These are phyloP conservation scores for Furcasterigmium sp. DNA, from an alignment of 2,329 filamentous ascomycete genomes.

Conservation along the genomic window DNA sequence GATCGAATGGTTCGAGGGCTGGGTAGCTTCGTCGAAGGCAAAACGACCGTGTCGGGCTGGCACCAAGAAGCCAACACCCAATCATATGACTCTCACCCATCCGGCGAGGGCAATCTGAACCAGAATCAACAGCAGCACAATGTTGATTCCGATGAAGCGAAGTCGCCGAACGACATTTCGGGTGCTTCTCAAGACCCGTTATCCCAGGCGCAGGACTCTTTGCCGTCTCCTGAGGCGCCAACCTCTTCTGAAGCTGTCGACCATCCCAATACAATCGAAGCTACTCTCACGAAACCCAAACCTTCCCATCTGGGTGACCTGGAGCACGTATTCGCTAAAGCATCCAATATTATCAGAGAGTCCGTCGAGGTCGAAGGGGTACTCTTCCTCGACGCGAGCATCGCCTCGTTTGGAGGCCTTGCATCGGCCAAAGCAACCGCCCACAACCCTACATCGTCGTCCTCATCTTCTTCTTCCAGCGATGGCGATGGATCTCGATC, in stretches of 20 bases:
- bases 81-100: constrained; percentile 6
- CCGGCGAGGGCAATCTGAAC: constrained; percentile 12
- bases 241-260: too few species aligned
- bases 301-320: neutral
- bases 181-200: too few species aligned
- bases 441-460: neutral
- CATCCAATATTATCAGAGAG: constrained; percentile 35
- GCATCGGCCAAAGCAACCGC: constrained; percentile 4
- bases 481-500: neutral
- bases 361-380: constrained; percentile 26
- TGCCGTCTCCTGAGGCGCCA: too few species aligned
- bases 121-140: constrained; percentile 12
- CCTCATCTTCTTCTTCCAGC: neutral
- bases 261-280: too few species aligned
- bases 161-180: too few species aligned
- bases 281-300: too few species aligned
- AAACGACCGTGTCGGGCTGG: constrained; percentile 20
- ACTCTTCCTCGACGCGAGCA: constrained; percentile 13
- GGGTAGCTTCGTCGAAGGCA: constrained; percentile 28
- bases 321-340: constrained; percentile 31
- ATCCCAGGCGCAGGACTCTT: too few species aligned
- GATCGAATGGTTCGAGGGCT: constrained; percentile 31
- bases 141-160: too few species aligned
- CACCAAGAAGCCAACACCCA: neutral
- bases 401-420: constrained; percentile 20